phyloP scores from a whole-genome alignment of 177 flowering plant species.

The Telopea speciosissima region DNA sequence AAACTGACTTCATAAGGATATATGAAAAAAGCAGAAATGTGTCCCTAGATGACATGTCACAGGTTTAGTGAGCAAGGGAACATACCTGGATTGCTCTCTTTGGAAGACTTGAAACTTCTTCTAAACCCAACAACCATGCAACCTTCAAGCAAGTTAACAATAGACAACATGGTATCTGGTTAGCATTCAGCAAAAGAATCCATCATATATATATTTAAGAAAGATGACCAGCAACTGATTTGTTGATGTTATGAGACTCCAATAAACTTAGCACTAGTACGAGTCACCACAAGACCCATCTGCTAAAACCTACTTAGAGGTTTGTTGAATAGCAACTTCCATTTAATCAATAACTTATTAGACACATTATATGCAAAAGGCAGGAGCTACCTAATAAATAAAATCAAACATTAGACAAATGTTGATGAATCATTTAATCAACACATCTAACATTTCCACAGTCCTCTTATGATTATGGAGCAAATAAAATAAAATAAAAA shows the following conservation, averaged over 20 bases:
- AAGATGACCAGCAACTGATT: not conserved
- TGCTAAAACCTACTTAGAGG: not conserved
- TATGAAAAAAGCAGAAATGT: not conserved
- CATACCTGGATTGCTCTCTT: slow-evolving; percentile 93
- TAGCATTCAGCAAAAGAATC: not conserved
- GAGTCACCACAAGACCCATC: not conserved
- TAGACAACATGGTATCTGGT: slow-evolving; percentile 5
- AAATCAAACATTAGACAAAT: not conserved
- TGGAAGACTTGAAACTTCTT: slow-evolving; percentile 62
- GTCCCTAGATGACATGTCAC: not conserved
- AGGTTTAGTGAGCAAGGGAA: not conserved
- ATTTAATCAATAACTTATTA: too few species aligned
- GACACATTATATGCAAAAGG: not conserved
- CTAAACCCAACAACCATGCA: slow-evolving; percentile 60
- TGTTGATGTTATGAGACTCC: not conserved
- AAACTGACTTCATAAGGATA: not conserved
- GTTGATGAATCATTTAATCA: not conserved
- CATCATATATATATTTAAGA: slow-evolving; percentile 4
- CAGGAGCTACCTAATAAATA: not conserved
- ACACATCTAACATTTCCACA: not conserved
- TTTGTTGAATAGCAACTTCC: not conserved
- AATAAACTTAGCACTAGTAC: not conserved
- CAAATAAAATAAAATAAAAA: too few species aligned
- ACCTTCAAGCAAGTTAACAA: slow-evolving; percentile 43
- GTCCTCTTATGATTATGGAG: not conserved